These are phyloP conservation scores for Alternaria longipes DNA, from an alignment of 2,329 filamentous ascomycete genomes.

Conservation along the genomic window DNA sequence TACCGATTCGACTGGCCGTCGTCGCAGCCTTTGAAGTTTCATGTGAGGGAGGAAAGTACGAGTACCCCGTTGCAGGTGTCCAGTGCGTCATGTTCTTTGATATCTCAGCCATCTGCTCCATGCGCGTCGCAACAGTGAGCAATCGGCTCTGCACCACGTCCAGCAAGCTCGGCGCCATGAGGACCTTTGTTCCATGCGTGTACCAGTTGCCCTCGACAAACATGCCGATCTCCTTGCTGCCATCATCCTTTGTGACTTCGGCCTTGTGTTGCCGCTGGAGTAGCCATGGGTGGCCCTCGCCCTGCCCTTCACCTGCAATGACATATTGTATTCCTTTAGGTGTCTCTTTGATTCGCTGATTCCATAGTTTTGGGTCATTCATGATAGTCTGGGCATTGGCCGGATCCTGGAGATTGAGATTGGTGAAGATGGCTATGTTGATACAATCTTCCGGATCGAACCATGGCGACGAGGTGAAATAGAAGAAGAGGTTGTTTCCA, in stretches of 20 bases:
- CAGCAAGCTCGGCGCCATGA: slow-evolving; percentile 68
- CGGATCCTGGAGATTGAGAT: slow-evolving; percentile 58
- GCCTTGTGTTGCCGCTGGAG: slow-evolving; percentile 64
- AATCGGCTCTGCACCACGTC: slow-evolving; percentile 66
- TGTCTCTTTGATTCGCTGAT: slow-evolving; percentile 63
- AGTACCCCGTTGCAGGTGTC: slow-evolving; percentile 67
- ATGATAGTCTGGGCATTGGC: slow-evolving; percentile 58
- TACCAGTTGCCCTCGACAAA: slow-evolving; percentile 67
- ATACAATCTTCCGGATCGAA: slow-evolving; percentile 68
- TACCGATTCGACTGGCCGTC: slow-evolving; percentile 38
- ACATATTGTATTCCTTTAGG: slow-evolving; percentile 66
- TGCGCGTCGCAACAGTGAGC: slow-evolving; percentile 64
- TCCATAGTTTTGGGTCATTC: slow-evolving; percentile 65
- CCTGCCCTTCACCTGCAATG: slow-evolving; percentile 65
- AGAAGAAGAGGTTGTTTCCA: slow-evolving; percentile 62
- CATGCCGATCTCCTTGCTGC: slow-evolving; percentile 55
- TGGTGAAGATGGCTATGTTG: slow-evolving; percentile 64
- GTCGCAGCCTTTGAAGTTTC: slow-evolving; percentile 48
- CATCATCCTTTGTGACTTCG: slow-evolving; percentile 46
- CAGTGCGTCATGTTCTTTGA: slow-evolving; percentile 65
- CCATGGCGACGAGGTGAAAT: slow-evolving; percentile 70
- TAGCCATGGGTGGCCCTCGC: slow-evolving; percentile 64
- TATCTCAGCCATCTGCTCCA: slow-evolving; percentile 64
- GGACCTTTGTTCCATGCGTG: slow-evolving; percentile 67
- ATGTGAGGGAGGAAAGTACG: slow-evolving; percentile 62